Conservation (phyloP, 768 basidiomycete species). For the Suillus tomentosus region DNA sequence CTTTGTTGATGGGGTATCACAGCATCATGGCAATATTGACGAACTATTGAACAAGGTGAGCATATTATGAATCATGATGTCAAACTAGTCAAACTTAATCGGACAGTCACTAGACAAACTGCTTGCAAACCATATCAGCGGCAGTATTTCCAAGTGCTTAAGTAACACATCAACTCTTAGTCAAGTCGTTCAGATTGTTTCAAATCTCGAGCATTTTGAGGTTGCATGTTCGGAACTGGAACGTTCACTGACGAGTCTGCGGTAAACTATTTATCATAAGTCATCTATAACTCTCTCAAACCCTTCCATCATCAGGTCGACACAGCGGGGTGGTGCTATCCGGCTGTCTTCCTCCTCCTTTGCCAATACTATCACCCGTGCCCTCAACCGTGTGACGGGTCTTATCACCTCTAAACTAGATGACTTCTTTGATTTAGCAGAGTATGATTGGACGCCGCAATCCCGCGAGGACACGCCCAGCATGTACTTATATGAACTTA, state of each 20-base stretch:
- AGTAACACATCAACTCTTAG: conserved; percentile 76
- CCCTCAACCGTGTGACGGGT: conserved; percentile 73
- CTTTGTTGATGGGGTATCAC: conserved; percentile 93
- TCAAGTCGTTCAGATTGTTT: conserved; percentile 90
- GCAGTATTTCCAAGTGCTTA: conserved; percentile 74
- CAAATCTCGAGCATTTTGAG: conserved; percentile 92
- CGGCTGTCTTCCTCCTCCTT: conserved; percentile 71
- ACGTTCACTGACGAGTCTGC: conserved; percentile 77
- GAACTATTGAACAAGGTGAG: conserved; percentile 84
- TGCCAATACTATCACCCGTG: conserved; percentile 62
- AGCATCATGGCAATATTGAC: conserved; percentile 90
- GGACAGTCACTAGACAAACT: conserved; percentile 83
- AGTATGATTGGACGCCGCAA: conserved; percentile 91
- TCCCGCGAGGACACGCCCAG: conserved; percentile 76
- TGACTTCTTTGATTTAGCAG: conserved; percentile 92
- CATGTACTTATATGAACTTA: conserved; percentile 92
- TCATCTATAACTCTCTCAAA: neutral
- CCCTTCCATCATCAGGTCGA: conserved; percentile 52
- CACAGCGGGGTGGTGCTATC: conserved; percentile 82
- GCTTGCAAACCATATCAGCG: conserved; percentile 73
- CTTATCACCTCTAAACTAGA: conserved; percentile 92
- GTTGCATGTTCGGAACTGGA: conserved; percentile 84
- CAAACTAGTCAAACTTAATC: conserved; percentile 1
- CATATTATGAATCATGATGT: neutral
- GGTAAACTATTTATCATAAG: conserved; percentile 44